phyloP scores from a whole-genome alignment of 306 rosid genomes.

The Gastrolobium villosum region DNA sequence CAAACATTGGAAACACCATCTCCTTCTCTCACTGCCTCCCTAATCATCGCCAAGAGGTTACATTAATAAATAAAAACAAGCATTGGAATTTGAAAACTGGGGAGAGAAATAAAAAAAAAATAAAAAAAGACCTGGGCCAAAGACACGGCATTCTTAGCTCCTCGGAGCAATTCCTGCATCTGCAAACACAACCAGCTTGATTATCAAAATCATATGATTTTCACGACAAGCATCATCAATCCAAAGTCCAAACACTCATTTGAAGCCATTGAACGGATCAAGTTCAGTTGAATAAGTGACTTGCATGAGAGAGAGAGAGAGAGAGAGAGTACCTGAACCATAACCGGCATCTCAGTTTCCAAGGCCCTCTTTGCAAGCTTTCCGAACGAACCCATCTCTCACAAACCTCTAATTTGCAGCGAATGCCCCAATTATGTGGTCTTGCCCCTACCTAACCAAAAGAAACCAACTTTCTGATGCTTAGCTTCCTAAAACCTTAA shows the following conservation, averaged over 20 bases:
- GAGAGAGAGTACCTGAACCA: conserved; percentile 48
- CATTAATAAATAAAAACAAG: background rate
- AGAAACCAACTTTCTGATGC: conserved; percentile 36
- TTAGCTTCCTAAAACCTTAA: conserved; percentile 4
- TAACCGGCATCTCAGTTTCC: conserved; percentile 52
- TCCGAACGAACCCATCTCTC: conserved; percentile 45
- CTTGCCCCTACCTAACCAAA: conserved; percentile 33
- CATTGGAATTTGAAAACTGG: conserved; percentile 15
- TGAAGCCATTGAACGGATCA: conserved; percentile 9
- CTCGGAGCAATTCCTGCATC: conserved; percentile 59
- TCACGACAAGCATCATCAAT: background rate
- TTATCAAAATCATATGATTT: background rate
- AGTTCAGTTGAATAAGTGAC: conserved; percentile 3
- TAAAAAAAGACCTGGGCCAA: conserved; percentile 53
- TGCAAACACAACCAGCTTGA: conserved; percentile 22
- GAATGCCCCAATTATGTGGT: conserved; percentile 34
- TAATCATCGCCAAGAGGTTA: background rate
- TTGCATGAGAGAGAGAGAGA: conserved; percentile 25
- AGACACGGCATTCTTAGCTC: conserved; percentile 53
- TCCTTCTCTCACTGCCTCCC: conserved; percentile 1
- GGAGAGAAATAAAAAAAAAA: background rate
- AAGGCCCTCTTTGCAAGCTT: conserved; percentile 51
- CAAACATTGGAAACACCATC: background rate
- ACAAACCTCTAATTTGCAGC: background rate
- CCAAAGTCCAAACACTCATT: background rate